Base-by-base conservation (phyloP, 176 grass and related monocot genomes). In the Alloteropsis semialata region DNA sequence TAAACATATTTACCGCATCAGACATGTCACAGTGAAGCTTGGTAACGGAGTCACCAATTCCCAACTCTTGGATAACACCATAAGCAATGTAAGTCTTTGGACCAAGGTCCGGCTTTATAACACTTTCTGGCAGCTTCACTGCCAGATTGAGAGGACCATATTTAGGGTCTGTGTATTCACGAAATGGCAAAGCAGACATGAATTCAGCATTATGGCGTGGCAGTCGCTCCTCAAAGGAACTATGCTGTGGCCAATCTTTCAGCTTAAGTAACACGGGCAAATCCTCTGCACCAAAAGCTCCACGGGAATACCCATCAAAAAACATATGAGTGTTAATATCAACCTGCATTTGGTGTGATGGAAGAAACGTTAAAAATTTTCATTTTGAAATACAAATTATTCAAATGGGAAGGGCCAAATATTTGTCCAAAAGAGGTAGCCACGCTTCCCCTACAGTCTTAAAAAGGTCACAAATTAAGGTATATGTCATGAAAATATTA, bases 61-160 rank as follows among this genome's bases (percentile, higher is more conserved):
- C 87, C 72, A 98, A 87, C 73, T 98, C 96, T 54, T 95, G 71
- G 29, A 87, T 6, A 54, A 98, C 65, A 9, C 96, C 96, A 83
- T 98, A 98, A 6, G 96, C 96, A 76, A 98, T 95, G 30, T 85
- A 98, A 49, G 92, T 83, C 85, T 98, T 98, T 70, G 96, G 96
- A 55, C 92, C 89, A 75, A 95, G 74, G n/a, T 98, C 92, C 74
- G 96, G 90, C 46, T 90, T 93, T 10, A 71, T 66, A 72, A 86
- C 74, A 33, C 17, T 0, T 6, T 28, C 0, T 2, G 92, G 92
- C 8, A 98, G 71, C 72, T 87, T 92, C 41, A 86, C 86, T 10
- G 82, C 89, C 75, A 98, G 91, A 91, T 98, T 98, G 18, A 95
- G 92, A 38, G 88, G 84, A 0, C 92, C 96, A 77, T 15, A 77